Base-by-base conservation (phyloP, 2,329 filamentous ascomycete species). In the Pseudofabraea citricarpa region DNA sequence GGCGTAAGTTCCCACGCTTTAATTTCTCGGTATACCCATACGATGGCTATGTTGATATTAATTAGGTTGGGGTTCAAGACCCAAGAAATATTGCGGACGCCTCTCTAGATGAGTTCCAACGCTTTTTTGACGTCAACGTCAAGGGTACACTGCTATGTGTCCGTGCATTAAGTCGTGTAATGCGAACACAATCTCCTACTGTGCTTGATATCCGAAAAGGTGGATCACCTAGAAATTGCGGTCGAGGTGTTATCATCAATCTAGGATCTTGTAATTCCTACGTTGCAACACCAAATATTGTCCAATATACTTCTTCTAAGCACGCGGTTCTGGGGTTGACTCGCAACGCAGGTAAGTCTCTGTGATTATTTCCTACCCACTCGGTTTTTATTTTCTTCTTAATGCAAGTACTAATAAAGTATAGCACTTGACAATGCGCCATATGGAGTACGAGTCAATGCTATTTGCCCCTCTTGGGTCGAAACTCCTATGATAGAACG, bases 381-480 rank as follows among this genome's bases (percentile, higher is more conserved):
- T 8, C 24, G n/a, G 24, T 8, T 27, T 27, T 27, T 8, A 27
- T 27, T 26, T 20, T n/a, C n/a, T 23, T 19, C 24, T 35, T 8
- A 24, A 29, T 22, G 6, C 18, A 3, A 16, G 12, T 26, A n/a
- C 15, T 41, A 31, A 36, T 21, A 16, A 13, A 8, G 15, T 22
- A 7, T 32, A 50, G 48, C 48, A 3, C 32, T 50, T 18, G 45
- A 47, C 13, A 43, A 45, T 43, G 48, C 42, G 22, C 20, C 23
- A 13, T 24, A 48, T 39, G 43, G 48, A 3, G 44, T 50, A 15
- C 26, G 48, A 6, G 48, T 50, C 6, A 50, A 50, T 31, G 15
- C 23, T n/a, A 26, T 50, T 12, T 48, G 45, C 33, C 42, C 48
- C 8, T 43, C 39, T 6, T 50, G 48, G 46, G 43, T 48, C 8